Conservation (phyloP, 2,329 filamentous ascomycete species). For the Alternaria sp. region DNA sequence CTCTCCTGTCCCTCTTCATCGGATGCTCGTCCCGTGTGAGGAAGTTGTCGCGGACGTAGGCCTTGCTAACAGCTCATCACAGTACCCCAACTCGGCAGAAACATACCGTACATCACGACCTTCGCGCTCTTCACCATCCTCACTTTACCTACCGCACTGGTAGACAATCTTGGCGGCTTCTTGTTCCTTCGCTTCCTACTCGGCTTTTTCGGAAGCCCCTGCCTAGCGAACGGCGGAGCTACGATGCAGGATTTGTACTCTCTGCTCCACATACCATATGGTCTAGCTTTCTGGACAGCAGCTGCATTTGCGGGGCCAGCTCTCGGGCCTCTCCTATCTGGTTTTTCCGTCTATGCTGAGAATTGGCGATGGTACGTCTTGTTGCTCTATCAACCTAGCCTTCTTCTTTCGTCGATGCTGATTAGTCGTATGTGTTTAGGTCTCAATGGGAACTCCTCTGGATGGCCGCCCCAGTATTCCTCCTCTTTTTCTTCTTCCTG, state of each 20-base stretch:
- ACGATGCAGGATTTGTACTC: slow-evolving; percentile 49
- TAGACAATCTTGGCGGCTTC: slow-evolving; percentile 67
- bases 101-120: slow-evolving; percentile 70
- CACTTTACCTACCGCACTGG: slow-evolving; percentile 68
- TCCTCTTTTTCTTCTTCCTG: slow-evolving; percentile 82
- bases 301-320: slow-evolving; percentile 67
- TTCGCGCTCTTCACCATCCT: slow-evolving; percentile 73
- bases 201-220: slow-evolving; percentile 49
- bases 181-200: slow-evolving; percentile 59
- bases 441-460: slow-evolving; percentile 88
- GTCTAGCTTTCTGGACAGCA: slow-evolving; percentile 53
- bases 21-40: not conserved
- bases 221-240: slow-evolving; percentile 48
- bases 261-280: slow-evolving; percentile 53
- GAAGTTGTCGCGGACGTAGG: not conserved
- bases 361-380: slow-evolving; percentile 72
- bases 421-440: not conserved
- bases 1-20: not conserved
- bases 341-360: slow-evolving; percentile 71
- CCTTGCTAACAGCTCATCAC: not conserved
- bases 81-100: slow-evolving; percentile 60
- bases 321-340: slow-evolving; percentile 68
- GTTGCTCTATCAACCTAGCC: rapidly evolving
- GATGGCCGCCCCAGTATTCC: slow-evolving; percentile 71
- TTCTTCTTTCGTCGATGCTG: not conserved